Conservation (phyloP, 2,329 filamentous ascomycete genomes). For the Monilinia fructigena region DNA sequence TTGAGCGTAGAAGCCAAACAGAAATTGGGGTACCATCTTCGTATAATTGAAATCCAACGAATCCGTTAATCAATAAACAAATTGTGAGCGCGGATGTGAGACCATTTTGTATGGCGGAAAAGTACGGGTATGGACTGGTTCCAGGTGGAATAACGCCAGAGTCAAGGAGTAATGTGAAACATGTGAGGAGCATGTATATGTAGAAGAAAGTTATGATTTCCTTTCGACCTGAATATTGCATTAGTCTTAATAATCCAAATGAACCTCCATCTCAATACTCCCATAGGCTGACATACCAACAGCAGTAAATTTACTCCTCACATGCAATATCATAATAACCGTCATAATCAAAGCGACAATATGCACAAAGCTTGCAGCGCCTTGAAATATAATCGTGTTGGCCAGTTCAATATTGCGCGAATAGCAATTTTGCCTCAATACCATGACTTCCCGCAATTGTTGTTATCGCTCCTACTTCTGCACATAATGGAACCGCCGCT, state of each 20-base stretch:
- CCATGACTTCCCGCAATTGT: slow-evolving; percentile 66
- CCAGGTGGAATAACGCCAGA: slow-evolving; percentile 87
- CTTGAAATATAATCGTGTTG: slow-evolving; percentile 98
- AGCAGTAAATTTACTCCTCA: slow-evolving; percentile 95
- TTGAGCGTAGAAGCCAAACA: slow-evolving; percentile 84
- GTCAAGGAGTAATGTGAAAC: slow-evolving; percentile 85
- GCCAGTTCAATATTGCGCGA: slow-evolving; percentile 92
- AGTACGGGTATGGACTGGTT: slow-evolving; percentile 81
- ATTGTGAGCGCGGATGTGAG: slow-evolving; percentile 82
- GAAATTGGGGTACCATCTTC: slow-evolving; percentile 93
- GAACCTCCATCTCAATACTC: background rate
- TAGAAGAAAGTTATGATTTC: slow-evolving; percentile 92
- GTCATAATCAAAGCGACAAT: slow-evolving; percentile 90
- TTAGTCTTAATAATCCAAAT: slow-evolving; percentile 26
- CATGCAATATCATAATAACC: slow-evolving; percentile 94
- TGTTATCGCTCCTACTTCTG: slow-evolving; percentile 74
- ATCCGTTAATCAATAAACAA: slow-evolving; percentile 91
- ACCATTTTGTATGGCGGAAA: slow-evolving; percentile 83
- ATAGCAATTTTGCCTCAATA: slow-evolving; percentile 87
- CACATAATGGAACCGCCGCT: slow-evolving; percentile 83
- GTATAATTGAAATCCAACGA: slow-evolving; percentile 97
- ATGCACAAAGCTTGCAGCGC: slow-evolving; percentile 86
- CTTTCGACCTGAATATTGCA: slow-evolving; percentile 52
- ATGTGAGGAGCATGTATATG: slow-evolving; percentile 86
- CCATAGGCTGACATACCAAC: slow-evolving; percentile 65